Evolutionary conservation across 495 filamentous ascomycete genomes (phyloP), one percentile per base, ranked within the genome.

Genomic region (Penicillium fimorum): DNA sequence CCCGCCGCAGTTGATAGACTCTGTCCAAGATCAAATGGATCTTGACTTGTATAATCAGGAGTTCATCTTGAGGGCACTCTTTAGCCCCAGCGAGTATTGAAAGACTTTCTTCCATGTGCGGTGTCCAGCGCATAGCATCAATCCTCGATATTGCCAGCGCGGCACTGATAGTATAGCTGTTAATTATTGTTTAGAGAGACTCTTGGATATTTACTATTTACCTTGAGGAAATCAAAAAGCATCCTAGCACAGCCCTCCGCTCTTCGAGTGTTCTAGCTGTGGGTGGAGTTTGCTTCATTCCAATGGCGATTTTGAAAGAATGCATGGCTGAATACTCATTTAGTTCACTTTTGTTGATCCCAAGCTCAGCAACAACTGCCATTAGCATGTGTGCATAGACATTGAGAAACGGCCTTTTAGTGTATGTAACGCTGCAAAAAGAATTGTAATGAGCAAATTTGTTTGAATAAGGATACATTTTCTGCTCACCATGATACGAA

Each of bases 21-120:
- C 72, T 74, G 10, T 74, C 69, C 7, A 70, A 66, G 18, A 83
- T 62, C 24, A 79, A 59, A 42, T 79, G 74, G 20, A 83, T 67
- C 49, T 67, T 71, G 4, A 81, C 78, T 25, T 79, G 67, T 3
- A 77, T 65, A 4, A 80, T 71, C 15, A 85, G 62, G 30, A 79
- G 53, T 30, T 77, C 72, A 65, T 86, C 83, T 12, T 76, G 72
- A 5, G 72, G 64, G 56, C 75, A 76, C 50, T 82, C 80, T 42
- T 72, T 73, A 9, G 66, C 61, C 37, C 79, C 67, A 1, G 72
- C 63, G 1, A 85, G 68, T 1, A 70, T 57, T 0, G 68, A 59
- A 2, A 85, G 69, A 35, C 74, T 79, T 22, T 82, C 76, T 33
- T 82, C 81, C 64, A 85, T 72, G 47, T 81, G 73, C 6, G 77